Conservation (phyloP, 2,329 filamentous ascomycete species). For the Nemania abortiva region DNA sequence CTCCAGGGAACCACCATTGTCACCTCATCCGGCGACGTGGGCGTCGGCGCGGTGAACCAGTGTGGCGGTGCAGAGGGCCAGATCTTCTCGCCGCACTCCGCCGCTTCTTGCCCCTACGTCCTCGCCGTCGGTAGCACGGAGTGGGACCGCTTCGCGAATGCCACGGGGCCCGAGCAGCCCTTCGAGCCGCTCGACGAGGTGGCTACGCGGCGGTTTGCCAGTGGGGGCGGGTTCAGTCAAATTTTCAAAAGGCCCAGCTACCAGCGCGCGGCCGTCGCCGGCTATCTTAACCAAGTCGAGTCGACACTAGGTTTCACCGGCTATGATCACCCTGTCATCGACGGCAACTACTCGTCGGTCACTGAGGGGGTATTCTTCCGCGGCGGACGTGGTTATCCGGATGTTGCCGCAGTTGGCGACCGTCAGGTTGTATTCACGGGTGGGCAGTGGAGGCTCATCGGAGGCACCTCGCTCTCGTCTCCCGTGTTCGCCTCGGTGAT, state of each 20-base stretch:
- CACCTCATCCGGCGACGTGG: neutral
- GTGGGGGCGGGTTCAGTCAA: neutral
- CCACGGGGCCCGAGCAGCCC: neutral
- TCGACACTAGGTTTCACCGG: neutral
- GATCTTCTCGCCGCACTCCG: conserved; percentile 1
- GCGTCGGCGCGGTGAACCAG: neutral
- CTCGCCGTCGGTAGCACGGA: conserved; percentile 2
- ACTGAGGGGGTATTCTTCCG: neutral
- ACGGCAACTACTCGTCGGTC: neutral
- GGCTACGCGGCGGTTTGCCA: neutral
- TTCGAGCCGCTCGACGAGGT: conserved; percentile 1
- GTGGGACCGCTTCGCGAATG: neutral
- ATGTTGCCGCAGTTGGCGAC: conserved; percentile 1
- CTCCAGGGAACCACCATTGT: conserved; percentile 1
- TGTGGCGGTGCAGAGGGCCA: neutral
- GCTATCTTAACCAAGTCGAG: neutral
- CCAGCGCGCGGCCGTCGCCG: neutral
- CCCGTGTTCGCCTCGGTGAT: conserved; percentile 1
- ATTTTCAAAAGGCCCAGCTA: conserved; percentile 2
- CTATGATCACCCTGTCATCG: conserved; percentile 1
- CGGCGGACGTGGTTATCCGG: conserved; percentile 2
- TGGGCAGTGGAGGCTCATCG: neutral
- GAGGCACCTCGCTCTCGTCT: neutral
- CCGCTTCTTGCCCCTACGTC: neutral
- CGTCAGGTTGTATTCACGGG: conserved; percentile 1